These are phyloP conservation scores for Luffa acutangula DNA, from an alignment of 306 rosid genomes.

Conservation along the genomic window DNA sequence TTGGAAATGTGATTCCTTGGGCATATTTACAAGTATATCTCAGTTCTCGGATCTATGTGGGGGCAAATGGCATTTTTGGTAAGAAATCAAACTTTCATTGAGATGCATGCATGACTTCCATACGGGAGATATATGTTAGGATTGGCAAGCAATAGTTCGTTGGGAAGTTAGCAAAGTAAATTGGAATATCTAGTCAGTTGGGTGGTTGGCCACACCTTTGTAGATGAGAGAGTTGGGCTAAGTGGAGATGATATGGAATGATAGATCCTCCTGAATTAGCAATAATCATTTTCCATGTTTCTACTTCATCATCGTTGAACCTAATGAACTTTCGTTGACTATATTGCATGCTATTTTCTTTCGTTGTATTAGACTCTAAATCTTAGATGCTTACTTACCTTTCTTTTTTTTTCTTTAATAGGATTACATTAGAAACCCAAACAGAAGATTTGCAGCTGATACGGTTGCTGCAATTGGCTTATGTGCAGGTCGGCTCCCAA, in stretches of 20 bases:
- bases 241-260: too few relatives aligned
- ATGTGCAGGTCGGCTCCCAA: constrained; percentile 74
- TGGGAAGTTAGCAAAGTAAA: neutral
- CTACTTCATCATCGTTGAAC: neutral
- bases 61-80: neutral
- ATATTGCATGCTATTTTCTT: neutral
- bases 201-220: too few relatives aligned
- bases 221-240: neutral
- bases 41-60: neutral
- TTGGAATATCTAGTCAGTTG: neutral
- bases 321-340: neutral
- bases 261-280: neutral
- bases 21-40: neutral
- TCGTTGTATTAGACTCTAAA: constrained; percentile 13
- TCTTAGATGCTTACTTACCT: constrained; percentile 26
- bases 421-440: constrained; percentile 91
- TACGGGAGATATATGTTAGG: neutral
- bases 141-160: neutral
- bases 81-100: neutral
- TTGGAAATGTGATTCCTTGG: neutral
- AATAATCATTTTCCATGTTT: neutral
- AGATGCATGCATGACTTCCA: neutral
- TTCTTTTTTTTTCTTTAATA: constrained; percentile 36
- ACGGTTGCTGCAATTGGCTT: constrained; percentile 87
- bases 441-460: constrained; percentile 92